Percentiles rank a stretch among this genome's conserved stretches.
Conservation (phyloP, 257 asterid genomes). For the Ocimum tenuiflorum region DNA sequence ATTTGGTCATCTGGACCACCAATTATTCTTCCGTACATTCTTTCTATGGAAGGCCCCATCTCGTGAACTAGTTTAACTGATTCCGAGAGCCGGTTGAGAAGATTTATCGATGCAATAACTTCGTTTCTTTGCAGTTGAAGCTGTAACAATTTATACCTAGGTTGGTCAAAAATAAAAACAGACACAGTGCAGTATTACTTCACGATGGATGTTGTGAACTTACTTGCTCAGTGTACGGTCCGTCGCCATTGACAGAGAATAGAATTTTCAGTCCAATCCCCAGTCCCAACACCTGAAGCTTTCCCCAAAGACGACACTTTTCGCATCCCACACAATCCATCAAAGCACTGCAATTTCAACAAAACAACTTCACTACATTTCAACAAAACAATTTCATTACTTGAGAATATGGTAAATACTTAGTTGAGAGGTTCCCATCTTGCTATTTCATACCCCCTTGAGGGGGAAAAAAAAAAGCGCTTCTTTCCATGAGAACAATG, state of each 20-base stretch:
- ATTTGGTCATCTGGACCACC: no score
- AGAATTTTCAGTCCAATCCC: constrained; percentile 52
- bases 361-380: constrained; percentile 3
- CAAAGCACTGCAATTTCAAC: constrained; percentile 37
- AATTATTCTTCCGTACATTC: constrained; percentile 25
- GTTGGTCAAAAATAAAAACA: neutral
- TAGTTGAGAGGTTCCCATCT: neutral
- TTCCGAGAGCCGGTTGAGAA: constrained; percentile 56
- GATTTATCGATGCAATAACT: constrained; percentile 59
- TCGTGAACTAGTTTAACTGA: constrained; percentile 44
- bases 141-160: constrained; percentile 23
- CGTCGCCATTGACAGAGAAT: constrained; percentile 37
- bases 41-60: constrained; percentile 33
- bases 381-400: no score
- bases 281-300: constrained; percentile 63
- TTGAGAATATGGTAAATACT: neutral
- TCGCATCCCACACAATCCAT: constrained; percentile 70
- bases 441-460: neutral
- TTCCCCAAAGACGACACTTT: constrained; percentile 68
- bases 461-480: neutral
- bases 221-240: constrained; percentile 25
- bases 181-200: neutral
- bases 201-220: constrained; percentile 16
- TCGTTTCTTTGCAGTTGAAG: constrained; percentile 58
- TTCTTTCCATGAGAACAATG: no score